Evolutionary conservation across 768 basidiomycete species (phyloP).

Genomic region (Rhizopogon vulgaris): DNA sequence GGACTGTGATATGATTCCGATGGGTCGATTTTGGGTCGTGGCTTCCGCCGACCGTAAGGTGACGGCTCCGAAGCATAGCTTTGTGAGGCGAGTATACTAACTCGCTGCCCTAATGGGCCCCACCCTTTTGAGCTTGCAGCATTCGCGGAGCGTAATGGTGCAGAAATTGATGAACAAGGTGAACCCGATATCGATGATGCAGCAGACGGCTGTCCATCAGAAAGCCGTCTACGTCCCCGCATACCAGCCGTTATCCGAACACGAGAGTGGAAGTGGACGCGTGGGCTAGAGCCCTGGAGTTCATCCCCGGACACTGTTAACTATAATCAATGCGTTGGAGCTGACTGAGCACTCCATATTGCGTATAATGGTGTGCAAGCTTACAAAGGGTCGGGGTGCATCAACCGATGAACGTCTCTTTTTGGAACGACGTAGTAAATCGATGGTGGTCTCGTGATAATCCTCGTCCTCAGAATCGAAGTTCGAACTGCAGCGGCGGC

Average conservation of each 20-base stretch:
- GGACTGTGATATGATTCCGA: constrained; percentile 6
- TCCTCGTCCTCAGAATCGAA: constrained; percentile 13
- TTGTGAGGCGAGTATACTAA: constrained; percentile 27
- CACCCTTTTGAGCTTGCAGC: constrained; percentile 45
- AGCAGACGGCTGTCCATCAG: constrained; percentile 18
- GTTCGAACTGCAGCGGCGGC: constrained; percentile 1
- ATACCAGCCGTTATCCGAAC: constrained; percentile 75
- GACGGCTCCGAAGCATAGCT: constrained; percentile 2
- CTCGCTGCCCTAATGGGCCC: constrained; percentile 57
- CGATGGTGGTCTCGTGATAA: constrained; percentile 3
- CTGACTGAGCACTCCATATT: not conserved
- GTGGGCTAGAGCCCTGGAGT: constrained; percentile 9
- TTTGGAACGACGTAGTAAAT: not conserved
- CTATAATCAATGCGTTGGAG: not conserved
- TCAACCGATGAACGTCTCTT: not conserved
- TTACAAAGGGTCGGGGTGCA: not conserved
- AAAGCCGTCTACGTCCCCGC: constrained; percentile 35
- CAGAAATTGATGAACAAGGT: constrained; percentile 77
- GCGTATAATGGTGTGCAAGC: not conserved
- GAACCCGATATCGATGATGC: constrained; percentile 50
- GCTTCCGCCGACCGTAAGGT: constrained; percentile 10
- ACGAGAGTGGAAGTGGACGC: constrained; percentile 66
- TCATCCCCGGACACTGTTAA: not conserved
- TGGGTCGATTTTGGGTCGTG: constrained; percentile 1
- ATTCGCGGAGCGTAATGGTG: constrained; percentile 59